Conservation (phyloP, 208 protist species). For the Trypanosoma cruzi region DNA sequence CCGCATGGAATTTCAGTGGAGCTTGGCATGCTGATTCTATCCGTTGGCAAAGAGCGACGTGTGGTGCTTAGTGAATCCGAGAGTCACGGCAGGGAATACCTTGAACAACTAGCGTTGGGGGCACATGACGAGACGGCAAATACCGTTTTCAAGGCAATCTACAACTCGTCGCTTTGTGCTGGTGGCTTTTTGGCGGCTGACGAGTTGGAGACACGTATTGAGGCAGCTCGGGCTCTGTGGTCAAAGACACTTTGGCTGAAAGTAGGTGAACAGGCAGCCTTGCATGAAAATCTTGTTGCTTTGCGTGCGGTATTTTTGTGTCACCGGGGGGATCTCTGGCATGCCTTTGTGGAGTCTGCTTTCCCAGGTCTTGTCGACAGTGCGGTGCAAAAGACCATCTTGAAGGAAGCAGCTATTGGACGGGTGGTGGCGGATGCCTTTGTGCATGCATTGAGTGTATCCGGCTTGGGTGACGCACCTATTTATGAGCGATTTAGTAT, state of each 20-base stretch:
- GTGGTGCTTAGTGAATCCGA: slow-evolving; percentile 49
- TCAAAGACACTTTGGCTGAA: slow-evolving; percentile 76
- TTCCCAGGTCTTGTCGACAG: slow-evolving; percentile 36
- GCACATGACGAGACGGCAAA: slow-evolving; percentile 79
- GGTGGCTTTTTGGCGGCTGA: slow-evolving; percentile 58
- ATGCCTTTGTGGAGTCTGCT: slow-evolving; percentile 64
- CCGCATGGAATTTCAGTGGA: slow-evolving; percentile 64
- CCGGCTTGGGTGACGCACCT: slow-evolving; percentile 33
- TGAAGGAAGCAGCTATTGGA: slow-evolving; percentile 23
- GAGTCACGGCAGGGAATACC: slow-evolving; percentile 50
- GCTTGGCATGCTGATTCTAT: slow-evolving; percentile 61
- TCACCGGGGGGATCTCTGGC: slow-evolving; percentile 84
- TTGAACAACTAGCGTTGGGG: slow-evolving; percentile 73
- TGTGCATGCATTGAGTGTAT: slow-evolving; percentile 32
- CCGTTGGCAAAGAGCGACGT: slow-evolving; percentile 70
- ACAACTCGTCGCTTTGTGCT: slow-evolving; percentile 59
- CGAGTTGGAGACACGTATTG: slow-evolving; percentile 71
- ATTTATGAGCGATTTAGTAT: slow-evolving; percentile 30
- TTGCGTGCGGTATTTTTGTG: slow-evolving; percentile 80
- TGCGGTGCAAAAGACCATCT: slow-evolving; percentile 4
- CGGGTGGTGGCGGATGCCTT: slow-evolving; percentile 39
- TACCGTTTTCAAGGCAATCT: slow-evolving; percentile 76
- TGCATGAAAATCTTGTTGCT: slow-evolving; percentile 46
- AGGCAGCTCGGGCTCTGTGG: slow-evolving; percentile 70
- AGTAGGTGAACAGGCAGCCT: slow-evolving; percentile 36